Evolutionary conservation across 2,329 filamentous ascomycete species (phyloP).

Genomic region (Didymella arachidicola): DNA sequence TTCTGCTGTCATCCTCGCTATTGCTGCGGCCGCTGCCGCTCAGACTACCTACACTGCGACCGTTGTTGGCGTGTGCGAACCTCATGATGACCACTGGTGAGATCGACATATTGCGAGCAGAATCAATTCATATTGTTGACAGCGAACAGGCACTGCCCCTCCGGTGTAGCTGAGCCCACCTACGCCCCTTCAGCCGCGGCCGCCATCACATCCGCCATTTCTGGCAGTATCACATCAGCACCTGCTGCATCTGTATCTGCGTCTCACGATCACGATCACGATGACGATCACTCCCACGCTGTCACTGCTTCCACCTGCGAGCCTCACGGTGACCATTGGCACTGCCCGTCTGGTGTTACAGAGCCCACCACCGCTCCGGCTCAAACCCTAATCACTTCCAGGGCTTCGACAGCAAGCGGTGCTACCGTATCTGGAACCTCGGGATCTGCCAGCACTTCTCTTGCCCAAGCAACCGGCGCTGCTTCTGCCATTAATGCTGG

Average conservation of each 20-base stretch:
- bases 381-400: constrained; percentile 12
- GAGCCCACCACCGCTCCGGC: constrained; percentile 34
- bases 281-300: constrained; percentile 32
- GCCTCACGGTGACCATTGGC: constrained; percentile 39
- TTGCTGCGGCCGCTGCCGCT: constrained; percentile 26
- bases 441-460: constrained; percentile 14
- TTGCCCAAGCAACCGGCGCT: constrained; percentile 17
- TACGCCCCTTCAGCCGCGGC: constrained; percentile 20
- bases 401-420: constrained; percentile 12
- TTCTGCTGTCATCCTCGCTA: constrained; percentile 26
- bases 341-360: constrained; percentile 38
- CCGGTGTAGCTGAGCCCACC: constrained; percentile 29
- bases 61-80: constrained; percentile 19
- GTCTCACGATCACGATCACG: constrained; percentile 27
- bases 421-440: constrained; percentile 9
- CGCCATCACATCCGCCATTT: constrained; percentile 3
- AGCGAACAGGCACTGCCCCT: constrained; percentile 28
- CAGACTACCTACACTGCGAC: constrained; percentile 29
- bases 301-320: constrained; percentile 40
- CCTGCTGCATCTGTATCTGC: constrained; percentile 18
- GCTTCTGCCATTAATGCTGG: constrained; percentile 6
- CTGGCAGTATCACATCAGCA: constrained; percentile 14
- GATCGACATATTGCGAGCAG: fast-evolving
- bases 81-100: constrained; percentile 37
- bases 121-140: neutral